Base-by-base conservation (phyloP, 345 rosid genomes). In the Microcos paniculata region DNA sequence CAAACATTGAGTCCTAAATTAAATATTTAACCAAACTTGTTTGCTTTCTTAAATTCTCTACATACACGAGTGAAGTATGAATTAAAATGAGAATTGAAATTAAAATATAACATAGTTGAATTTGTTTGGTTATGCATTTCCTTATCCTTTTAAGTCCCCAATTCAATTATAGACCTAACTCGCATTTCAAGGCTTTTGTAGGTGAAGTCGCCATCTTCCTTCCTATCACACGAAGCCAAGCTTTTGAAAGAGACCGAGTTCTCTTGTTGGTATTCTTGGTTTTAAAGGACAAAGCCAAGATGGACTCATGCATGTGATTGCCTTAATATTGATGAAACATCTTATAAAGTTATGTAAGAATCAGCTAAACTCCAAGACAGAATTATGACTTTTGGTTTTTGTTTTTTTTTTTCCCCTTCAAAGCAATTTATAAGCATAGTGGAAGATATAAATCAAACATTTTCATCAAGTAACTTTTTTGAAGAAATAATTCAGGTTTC, bases 121-220 rank as follows among this genome's bases (percentile, higher is more conserved):
- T 16, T 67, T 24, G 71, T 26, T 48, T 19, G 42, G 42, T 10
- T 11, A 28, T 46, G 16, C 24, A 48, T 16, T 9, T 68, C 55
- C 55, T 67, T 45, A 65, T 42, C 52, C 31, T 13, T n/a, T n/a
- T 42, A 24, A 0, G 19, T 16, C 35, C 21, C 71, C 35, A 15
- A 14, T 59, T 1, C 40, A 59, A 59, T 28, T 59, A 59, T 15
- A 14, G 6, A 26, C n/a, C 21, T 26, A 21, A 51, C 43, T 69
- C 56, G 42, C 30, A 69, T 69, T 51, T 51, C 72, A 28, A 51
- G 18, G 45, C 45, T 48, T 69, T 28, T 3, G 38, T 16, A 43
- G 35, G 58, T 49, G 24, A 69, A 49, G 58, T 69, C 58, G 6
- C 72, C 58, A 48, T 69, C 72, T 23, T 70, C 31, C 24, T 46